These are phyloP conservation scores for Trichoderma citrinoviride DNA, from an alignment of 2,329 filamentous ascomycete genomes.

Conservation along the genomic window DNA sequence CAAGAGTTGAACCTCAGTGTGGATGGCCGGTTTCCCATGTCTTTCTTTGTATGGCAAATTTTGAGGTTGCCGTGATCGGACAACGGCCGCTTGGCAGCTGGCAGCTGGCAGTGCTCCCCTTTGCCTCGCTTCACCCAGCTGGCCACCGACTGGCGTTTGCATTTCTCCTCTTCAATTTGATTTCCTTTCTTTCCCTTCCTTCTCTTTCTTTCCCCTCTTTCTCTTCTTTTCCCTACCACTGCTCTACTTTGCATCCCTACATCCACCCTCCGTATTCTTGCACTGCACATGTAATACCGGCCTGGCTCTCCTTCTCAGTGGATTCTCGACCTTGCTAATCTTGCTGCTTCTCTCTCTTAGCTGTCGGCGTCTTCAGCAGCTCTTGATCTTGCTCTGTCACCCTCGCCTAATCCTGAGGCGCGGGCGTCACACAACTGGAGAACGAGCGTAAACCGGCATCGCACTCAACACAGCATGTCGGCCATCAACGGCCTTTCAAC, in stretches of 20 bases:
- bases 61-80: background rate
- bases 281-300: background rate
- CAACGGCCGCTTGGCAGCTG: background rate
- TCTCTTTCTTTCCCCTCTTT: background rate
- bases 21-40: background rate
- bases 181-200: background rate
- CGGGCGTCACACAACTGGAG: slow-evolving; percentile 54
- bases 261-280: background rate
- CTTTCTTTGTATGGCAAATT: background rate
- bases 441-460: slow-evolving; percentile 62
- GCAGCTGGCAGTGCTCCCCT: background rate
- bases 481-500: slow-evolving; percentile 44
- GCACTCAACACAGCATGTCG: slow-evolving; percentile 60
- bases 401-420: slow-evolving; percentile 61
- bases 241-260: background rate
- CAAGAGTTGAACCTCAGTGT: background rate
- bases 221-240: background rate
- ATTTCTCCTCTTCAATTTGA: background rate
- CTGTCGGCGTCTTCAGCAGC: slow-evolving; percentile 78
- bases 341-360: slow-evolving; percentile 39
- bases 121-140: background rate
- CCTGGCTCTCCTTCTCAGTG: background rate
- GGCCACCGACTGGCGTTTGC: background rate
- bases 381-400: slow-evolving; percentile 72
- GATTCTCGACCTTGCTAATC: background rate